Conservation (phyloP, 768 basidiomycete species). For the Pleurotus giganteus region DNA sequence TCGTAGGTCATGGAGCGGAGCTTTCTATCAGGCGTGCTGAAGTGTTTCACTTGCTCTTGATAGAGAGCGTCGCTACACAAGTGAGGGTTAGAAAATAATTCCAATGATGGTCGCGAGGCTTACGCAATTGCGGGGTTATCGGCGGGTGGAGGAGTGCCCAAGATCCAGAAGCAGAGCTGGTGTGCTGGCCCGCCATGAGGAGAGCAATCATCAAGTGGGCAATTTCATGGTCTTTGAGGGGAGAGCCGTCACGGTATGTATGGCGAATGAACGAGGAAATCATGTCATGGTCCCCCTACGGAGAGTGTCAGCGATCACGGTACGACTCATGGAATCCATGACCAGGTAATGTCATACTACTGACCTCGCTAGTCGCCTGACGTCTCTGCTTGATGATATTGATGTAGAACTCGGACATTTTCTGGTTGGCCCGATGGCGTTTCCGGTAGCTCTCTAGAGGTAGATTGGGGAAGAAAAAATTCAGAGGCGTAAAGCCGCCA, state of each 20-base stretch:
- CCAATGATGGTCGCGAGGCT: constrained; percentile 26
- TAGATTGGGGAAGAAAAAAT: constrained; percentile 92
- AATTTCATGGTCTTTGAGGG: constrained; percentile 84
- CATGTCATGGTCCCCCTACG: constrained; percentile 81
- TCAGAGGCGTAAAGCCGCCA: constrained; percentile 93
- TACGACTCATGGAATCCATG: too few species aligned
- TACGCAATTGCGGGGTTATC: constrained; percentile 71
- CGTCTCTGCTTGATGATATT: constrained; percentile 78
- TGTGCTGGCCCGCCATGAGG: constrained; percentile 99
- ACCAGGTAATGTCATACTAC: constrained; percentile 9
- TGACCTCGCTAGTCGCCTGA: constrained; percentile 43
- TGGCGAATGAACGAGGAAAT: constrained; percentile 86
- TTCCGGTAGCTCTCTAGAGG: constrained; percentile 88
- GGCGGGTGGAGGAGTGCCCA: constrained; percentile 88
- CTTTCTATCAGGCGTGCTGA: constrained; percentile 76
- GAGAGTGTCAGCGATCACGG: constrained; percentile 2
- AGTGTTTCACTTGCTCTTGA: constrained; percentile 83
- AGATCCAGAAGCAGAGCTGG: constrained; percentile 87
- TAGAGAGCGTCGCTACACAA: constrained; percentile 71
- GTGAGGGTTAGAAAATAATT: background rate
- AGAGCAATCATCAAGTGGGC: constrained; percentile 99
- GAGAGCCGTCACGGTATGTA: constrained; percentile 76
- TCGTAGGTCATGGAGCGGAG: constrained; percentile 84
- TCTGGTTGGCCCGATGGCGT: constrained; percentile 86
- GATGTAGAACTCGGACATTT: constrained; percentile 93